A percentile compares a stretch with the other conserved stretches of the same genome.
Conservation (phyloP, 495 filamentous ascomycete genomes). For the Podospora australis region DNA sequence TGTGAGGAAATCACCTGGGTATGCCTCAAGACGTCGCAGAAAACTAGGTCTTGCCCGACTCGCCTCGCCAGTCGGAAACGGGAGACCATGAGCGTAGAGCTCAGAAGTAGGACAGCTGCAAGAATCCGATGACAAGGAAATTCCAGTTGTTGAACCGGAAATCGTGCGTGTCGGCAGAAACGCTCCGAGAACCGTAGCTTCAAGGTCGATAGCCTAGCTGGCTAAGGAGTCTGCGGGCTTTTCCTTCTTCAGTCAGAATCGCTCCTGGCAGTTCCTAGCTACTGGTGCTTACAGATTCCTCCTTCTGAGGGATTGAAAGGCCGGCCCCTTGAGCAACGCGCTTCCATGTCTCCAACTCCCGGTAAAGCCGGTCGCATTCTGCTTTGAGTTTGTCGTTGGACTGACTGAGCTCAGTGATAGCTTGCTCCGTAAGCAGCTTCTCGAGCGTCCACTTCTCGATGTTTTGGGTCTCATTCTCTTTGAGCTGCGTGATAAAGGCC, state of each 20-base stretch:
- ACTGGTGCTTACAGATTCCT: slow-evolving; percentile 26
- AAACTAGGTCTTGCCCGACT: background rate
- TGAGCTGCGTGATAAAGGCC: slow-evolving; percentile 86
- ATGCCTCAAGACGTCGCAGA: slow-evolving; percentile 9
- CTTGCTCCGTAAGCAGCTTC: slow-evolving; percentile 91
- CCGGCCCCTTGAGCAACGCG: slow-evolving; percentile 71
- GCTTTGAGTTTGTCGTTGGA: slow-evolving; percentile 87
- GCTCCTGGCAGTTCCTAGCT: slow-evolving; percentile 12
- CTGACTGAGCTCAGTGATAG: slow-evolving; percentile 79
- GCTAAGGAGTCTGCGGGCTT: too few species aligned
- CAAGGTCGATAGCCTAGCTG: too few species aligned
- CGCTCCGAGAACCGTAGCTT: too few species aligned
- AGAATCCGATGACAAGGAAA: too few species aligned
- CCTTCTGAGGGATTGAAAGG: slow-evolving; percentile 44
- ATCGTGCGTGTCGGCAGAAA: too few species aligned
- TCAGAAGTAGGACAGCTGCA: background rate
- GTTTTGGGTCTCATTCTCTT: slow-evolving; percentile 87
- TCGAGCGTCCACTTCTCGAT: slow-evolving; percentile 96
- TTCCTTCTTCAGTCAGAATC: background rate
- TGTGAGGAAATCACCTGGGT: slow-evolving; percentile 12
- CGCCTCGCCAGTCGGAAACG: background rate
- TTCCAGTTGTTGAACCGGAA: too few species aligned
- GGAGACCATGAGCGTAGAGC: too few species aligned
- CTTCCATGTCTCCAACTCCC: slow-evolving; percentile 81
- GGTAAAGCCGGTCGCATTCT: slow-evolving; percentile 64